Base-by-base conservation (phyloP, 305 asterid genomes). In the Plantago lanceolata region DNA sequence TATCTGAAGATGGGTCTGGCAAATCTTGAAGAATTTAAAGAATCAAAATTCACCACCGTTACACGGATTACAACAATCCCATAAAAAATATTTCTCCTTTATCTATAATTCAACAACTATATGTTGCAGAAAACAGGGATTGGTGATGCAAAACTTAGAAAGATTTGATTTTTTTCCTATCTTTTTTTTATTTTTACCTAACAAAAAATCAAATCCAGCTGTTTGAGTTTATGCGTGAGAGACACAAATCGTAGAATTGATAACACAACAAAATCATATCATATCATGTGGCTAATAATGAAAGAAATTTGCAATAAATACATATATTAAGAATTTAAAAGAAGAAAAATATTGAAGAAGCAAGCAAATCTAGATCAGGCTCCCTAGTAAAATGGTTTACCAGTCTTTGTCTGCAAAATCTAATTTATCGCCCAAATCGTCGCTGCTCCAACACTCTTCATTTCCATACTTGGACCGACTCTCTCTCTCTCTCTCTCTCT, bases 351-450 rank as follows among this genome's bases (percentile, higher is more conserved):
- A 33, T 24, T 24, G 28, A 24, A 1, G 45, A 40, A 40, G 11
- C 11, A 1, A 21, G 75, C 76, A 84, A 81, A 84, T 84, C 90
- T 73, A 81, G 59, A 69, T 67, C 70, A 75, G 28, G 3, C 2
- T 24, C 64, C 69, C 86, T 71, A 68, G 52, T 68, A 55, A 69
- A 66, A 71, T 51, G 81, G 66, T 57, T 57, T 71, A 59, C 71
- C 72, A 8, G 54, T 68, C 75, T 61, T 59, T 73, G 72, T 55
- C 61, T 18, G 45, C 63, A 6, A 68, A 71, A 64, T 76, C 84
- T 71, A 69, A 69, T 71, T 74, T 64, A 26, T 76, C 73, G 82
- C 83, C 82, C 67, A 79, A 79, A 81, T 81, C 73, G 76, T 79
- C 83, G 81, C 74, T 11, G 15, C 28, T 79, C 79, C 14, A 52